Base-by-base conservation (phyloP, 768 basidiomycete genomes). In the Mycena alexandri region DNA sequence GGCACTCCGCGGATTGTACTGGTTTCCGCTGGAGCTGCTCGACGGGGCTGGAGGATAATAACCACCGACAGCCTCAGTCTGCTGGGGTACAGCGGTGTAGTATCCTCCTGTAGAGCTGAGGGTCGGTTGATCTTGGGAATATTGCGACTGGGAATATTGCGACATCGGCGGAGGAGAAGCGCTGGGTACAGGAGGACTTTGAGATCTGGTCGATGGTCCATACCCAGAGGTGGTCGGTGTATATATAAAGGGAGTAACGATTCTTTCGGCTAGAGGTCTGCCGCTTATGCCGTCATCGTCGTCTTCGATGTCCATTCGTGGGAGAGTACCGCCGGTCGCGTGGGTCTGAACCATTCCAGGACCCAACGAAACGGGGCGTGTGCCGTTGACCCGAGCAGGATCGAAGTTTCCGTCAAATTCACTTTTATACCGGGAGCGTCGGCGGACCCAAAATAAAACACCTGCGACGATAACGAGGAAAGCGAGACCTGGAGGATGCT, bases 401-500 rank as follows among this genome's bases (percentile, higher is more conserved):
- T 71, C 70, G 54, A 71, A 71, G 43, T 71, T 63, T 14, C 65
- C 66, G 54, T 67, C 70, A 44, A 68, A 67, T 17, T 71, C 58
- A 14, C 8, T 65, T 47, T 51, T 61, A 33, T 60, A 47, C 7
- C 59, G 63, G 13, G 55, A 62, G 5, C 64, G 60, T 22, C 70
- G 62, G 48, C 66, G 70, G 11, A 58, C 44, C 66, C 66, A 71
- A 2, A 71, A 12, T 1, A 68, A 53, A 17, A n/a, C 59, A 5
- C 54, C 70, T 13, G 33, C 70, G 17, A 64, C 8, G 12, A 64
- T 17, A 29, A 33, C 59, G 1, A 71, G 29, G 11, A 78, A 74
- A 55, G 79, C 12, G 17, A 81, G 36, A 44, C 74, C 57, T 63
- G 78, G 10, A 22, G 72, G 33, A 79, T 0, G 13, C 74, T 58